These are phyloP conservation scores for Cystobasidium sp. DNA, from an alignment of 1,284 basidiomycete genomes.

Conservation along the genomic window DNA sequence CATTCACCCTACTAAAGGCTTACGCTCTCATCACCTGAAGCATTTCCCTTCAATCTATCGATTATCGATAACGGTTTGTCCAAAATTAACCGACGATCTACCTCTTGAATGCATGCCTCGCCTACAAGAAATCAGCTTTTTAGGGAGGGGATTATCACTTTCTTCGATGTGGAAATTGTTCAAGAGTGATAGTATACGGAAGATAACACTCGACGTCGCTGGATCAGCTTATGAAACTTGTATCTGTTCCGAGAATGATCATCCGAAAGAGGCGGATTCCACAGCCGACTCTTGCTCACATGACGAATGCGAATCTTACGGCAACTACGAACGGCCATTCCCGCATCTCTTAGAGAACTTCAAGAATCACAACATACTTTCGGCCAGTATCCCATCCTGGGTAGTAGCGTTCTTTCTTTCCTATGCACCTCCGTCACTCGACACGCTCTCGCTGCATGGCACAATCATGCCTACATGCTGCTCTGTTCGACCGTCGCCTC, in stretches of 20 bases:
- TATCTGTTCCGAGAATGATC: slow-evolving; percentile 3
- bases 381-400: slow-evolving; percentile 32
- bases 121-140: slow-evolving; percentile 25
- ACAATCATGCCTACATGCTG: slow-evolving; percentile 12
- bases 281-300: too few species aligned
- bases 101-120: slow-evolving; percentile 25
- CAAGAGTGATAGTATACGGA: slow-evolving; percentile 3
- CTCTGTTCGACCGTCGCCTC: background rate
- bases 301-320: too few species aligned
- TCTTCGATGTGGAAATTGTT: slow-evolving; percentile 10
- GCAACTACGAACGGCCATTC: too few species aligned
- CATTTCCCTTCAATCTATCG: slow-evolving; percentile 12
- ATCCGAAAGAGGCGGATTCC: background rate
- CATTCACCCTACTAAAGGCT: background rate
- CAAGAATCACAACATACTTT: slow-evolving; percentile 20
- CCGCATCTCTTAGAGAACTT: slow-evolving; percentile 6
- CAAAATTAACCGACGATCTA: slow-evolving; percentile 6
- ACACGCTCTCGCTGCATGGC: slow-evolving; percentile 30
- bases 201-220: slow-evolving; percentile 31
- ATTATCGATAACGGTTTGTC: slow-evolving; percentile 24
- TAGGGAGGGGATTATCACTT: slow-evolving; percentile 20
- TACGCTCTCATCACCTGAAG: slow-evolving; percentile 3
- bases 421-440: slow-evolving; percentile 3
- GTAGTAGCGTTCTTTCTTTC: slow-evolving; percentile 23
- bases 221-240: slow-evolving; percentile 9